Base-by-base conservation (phyloP, 2,329 filamentous ascomycete genomes). In the Cladosporium sp. region DNA sequence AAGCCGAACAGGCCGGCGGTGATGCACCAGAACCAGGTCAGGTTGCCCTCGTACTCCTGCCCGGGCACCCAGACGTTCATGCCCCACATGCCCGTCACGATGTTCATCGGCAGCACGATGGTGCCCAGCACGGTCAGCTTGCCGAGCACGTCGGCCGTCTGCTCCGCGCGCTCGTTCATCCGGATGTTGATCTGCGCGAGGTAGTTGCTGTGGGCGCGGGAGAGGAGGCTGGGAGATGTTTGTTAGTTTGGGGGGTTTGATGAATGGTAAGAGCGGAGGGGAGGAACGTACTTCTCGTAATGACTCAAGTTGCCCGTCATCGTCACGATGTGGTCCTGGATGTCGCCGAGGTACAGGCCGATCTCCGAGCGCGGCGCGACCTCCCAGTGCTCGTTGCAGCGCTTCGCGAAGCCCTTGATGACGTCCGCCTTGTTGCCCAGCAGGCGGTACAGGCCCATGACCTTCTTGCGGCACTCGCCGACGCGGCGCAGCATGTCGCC, bases 171-270 rank as follows among this genome's bases (percentile, higher is more conserved):
- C 75, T 97, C 92, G 70, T 96, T 96, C 92, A 97, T 97, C 64
- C 90, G 84, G 63, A 97, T 95, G 71, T 96, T 97, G 74, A 98
- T 96, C 69, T 98, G 93, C 0, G 93, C 93, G n/a, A 98, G 86
- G 68, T 98, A 98, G 68, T 97, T 98, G 66, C 84, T 88, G 66
- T 98, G 93, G 10, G 91, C 91, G 53, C 93, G 83, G 44, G 89
- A 89, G 28, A 98, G 79, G 46, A 98, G 88, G 65, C 89, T 93
- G 59, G 3, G 13, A 31, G 13, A 3, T 45, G 4, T 16, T 16
- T 38, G 54, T 66, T 45, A 68, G 59, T 44, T 43, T 35, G 4
- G 9, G 49, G 18, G 43, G 18, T 52, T 32, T 13, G 32, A 2
- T 9, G 35, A 28, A 37, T 16, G 42, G n/a, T 16, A 5, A 31